phyloP scores from a whole-genome alignment of 768 basidiomycete species.

The Tremella yokohamensis region DNA sequence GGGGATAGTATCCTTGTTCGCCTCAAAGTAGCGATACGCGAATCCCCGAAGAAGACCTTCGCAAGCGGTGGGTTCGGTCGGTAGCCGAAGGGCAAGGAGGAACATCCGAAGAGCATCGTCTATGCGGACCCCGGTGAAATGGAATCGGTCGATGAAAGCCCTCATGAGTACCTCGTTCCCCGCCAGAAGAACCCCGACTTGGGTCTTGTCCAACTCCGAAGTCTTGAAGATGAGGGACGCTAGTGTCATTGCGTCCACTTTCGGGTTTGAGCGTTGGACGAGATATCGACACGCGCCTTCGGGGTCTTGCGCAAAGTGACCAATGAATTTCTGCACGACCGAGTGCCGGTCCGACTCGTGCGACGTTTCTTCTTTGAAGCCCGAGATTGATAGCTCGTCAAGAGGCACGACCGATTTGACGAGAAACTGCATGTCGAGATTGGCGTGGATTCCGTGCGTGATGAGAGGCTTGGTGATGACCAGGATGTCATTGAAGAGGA shows the following conservation, averaged over 20 bases:
- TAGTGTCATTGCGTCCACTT: slow-evolving; percentile 69
- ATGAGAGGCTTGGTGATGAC: slow-evolving; percentile 86
- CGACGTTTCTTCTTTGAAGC: slow-evolving; percentile 10
- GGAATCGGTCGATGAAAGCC: slow-evolving; percentile 81
- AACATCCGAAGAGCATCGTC: slow-evolving; percentile 88
- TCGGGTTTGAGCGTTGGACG: slow-evolving; percentile 59
- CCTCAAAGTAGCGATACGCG: slow-evolving; percentile 83
- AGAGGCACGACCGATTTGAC: slow-evolving; percentile 87
- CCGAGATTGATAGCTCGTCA: slow-evolving; percentile 45
- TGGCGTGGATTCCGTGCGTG: slow-evolving; percentile 55
- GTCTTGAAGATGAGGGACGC: slow-evolving; percentile 72
- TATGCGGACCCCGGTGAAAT: slow-evolving; percentile 74
- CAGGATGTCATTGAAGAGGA: slow-evolving; percentile 94
- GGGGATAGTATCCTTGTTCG: slow-evolving; percentile 71
- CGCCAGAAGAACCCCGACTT: slow-evolving; percentile 78
- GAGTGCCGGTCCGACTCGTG: slow-evolving; percentile 54
- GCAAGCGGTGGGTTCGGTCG: slow-evolving; percentile 54
- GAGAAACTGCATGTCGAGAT: slow-evolving; percentile 70
- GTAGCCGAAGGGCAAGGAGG: slow-evolving; percentile 73
- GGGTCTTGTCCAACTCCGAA: slow-evolving; percentile 73
- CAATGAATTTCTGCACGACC: slow-evolving; percentile 67
- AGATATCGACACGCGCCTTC: slow-evolving; percentile 71
- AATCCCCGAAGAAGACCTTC: slow-evolving; percentile 79
- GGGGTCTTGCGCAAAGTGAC: slow-evolving; percentile 76
- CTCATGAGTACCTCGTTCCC: slow-evolving; percentile 68